A percentile compares a stretch with the other conserved stretches of the same genome.
Evolutionary conservation across 208 protist species (phyloP).

Genomic region (Perkinsela sp.): DNA sequence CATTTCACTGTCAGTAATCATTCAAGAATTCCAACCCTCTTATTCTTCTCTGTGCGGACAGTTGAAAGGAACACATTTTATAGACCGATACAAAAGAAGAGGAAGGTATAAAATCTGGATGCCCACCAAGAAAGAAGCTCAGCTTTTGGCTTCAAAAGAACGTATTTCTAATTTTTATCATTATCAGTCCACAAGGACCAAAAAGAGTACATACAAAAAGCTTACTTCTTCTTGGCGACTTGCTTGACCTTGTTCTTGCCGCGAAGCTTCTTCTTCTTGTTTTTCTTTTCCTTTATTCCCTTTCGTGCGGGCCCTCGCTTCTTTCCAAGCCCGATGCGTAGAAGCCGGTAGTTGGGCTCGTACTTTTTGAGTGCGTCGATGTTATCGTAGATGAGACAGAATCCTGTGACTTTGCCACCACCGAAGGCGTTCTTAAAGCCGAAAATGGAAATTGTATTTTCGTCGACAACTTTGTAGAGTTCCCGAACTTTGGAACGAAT

Average conservation of each 20-base stretch:
- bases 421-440: slow-evolving; percentile 95
- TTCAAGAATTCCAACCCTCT: too few relatives aligned
- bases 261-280: slow-evolving; percentile 90
- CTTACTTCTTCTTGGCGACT: slow-evolving; percentile 67
- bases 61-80: too few relatives aligned
- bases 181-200: too few relatives aligned
- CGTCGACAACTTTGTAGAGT: slow-evolving; percentile 87
- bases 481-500: slow-evolving; percentile 76
- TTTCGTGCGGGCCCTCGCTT: slow-evolving; percentile 68
- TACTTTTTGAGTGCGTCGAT: slow-evolving; percentile 71
- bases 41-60: too few relatives aligned
- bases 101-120: too few relatives aligned
- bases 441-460: slow-evolving; percentile 78
- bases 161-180: too few relatives aligned
- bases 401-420: slow-evolving; percentile 91
- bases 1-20: too few relatives aligned
- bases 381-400: slow-evolving; percentile 97
- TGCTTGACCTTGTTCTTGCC: slow-evolving; percentile 79
- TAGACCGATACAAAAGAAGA: too few relatives aligned
- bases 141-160: too few relatives aligned
- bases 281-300: slow-evolving; percentile 94
- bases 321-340: slow-evolving; percentile 70
- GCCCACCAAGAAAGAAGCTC: too few relatives aligned
- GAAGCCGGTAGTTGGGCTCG: slow-evolving; percentile 90
- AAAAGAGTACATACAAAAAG: too few relatives aligned